Conservation (phyloP, 441 rosid species). For the Mallotus repandus region DNA sequence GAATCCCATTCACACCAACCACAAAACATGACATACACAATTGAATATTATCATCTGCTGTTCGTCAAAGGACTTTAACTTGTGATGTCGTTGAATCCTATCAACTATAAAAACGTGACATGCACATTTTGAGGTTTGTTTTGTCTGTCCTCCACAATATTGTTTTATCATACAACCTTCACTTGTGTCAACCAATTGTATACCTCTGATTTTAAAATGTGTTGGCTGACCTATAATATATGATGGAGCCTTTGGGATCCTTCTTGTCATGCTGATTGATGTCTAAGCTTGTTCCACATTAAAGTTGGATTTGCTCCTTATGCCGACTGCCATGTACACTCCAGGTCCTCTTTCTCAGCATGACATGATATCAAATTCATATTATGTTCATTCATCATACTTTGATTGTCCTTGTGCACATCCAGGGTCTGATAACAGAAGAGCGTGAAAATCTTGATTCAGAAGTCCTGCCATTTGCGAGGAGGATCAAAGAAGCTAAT, state of each 20-base stretch:
- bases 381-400: not conserved
- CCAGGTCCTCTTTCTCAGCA: not conserved
- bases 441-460: conserved; percentile 75
- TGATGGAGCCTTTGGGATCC: not conserved
- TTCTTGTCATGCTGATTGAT: not conserved
- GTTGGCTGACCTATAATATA: not conserved
- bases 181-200: not conserved
- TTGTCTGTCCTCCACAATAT: not conserved
- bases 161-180: not conserved
- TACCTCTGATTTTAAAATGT: not conserved
- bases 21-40: not conserved
- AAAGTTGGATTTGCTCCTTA: conserved; percentile 4
- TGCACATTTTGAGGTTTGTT: not conserved
- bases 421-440: conserved; percentile 92
- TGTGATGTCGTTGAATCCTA: not conserved
- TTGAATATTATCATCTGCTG: not conserved
- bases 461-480: conserved; percentile 86
- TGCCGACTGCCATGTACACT: not conserved
- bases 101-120: not conserved
- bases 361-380: conserved; percentile 2
- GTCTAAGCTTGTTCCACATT: conserved; percentile 7
- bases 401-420: conserved; percentile 21
- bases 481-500: conserved; percentile 69
- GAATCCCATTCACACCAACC: not conserved
- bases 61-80: not conserved